Evolutionary conservation across 306 rosid species (phyloP), one percentile per base, ranked within the genome.

Genomic region (Citrullus colocynthis): DNA sequence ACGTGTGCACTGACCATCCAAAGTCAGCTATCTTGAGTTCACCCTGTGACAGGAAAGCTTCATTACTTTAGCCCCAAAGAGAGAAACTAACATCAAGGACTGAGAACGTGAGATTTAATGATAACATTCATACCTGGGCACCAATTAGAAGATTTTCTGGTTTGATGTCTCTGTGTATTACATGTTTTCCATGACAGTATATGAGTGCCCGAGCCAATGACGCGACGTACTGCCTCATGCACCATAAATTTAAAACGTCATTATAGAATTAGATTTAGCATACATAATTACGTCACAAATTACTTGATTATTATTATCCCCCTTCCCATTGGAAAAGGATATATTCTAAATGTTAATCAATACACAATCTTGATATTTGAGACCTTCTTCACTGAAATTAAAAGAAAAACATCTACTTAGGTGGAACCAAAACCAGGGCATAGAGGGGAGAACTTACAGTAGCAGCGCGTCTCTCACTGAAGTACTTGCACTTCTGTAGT

Each of bases 1-100:
- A 96, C 79, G 99, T 96, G 81, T 96, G 99, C 85, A 96, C 99
- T 0, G 99, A 96, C 99, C 99, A 96, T 57, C 99, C 99, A 75
- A 96, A 96, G 84, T 96, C 99, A 41, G 99, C 98, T 81, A 96
- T 96, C 87, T 96, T 96, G 52, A 96, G 85, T 67, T 96, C 99
- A 60, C 99, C 98, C 99, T 96, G 90, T 67, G 55, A 65, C 80
- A 69, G 63, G 41, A 77, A 52, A 82, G 55, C 78, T 74, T 79
- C 21, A 49, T 71, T 76, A 28, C 72, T 41, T 24, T 48, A 58
- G 81, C 24, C 83, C 81, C 74, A 81, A 58, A 52, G 78, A 37
- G 32, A 36, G 36, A 56, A 63, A 54, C 66, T 15, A 54, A 21
- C 59, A 42, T 16, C 78, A 79, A 79, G 24, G 52, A 60, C 76